phyloP scores from a whole-genome alignment of 352 stramenopile species.

The Elongisporangium anandrum region DNA sequence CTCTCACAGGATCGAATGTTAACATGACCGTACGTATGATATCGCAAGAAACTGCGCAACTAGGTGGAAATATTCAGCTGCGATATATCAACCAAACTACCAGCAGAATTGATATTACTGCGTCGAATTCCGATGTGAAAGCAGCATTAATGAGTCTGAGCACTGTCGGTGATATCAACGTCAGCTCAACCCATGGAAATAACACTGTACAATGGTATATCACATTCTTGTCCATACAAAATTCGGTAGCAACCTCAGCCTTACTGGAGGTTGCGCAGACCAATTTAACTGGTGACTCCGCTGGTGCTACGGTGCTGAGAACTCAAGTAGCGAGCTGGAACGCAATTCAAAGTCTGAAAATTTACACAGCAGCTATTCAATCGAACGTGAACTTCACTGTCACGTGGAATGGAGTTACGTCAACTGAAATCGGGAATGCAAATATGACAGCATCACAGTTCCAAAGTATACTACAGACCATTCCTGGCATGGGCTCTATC shows the following conservation, averaged over 20 bases:
- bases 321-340: slow-evolving; percentile 15
- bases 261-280: slow-evolving; percentile 12
- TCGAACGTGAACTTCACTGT: slow-evolving; percentile 25
- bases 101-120: slow-evolving; percentile 19
- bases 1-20: slow-evolving; percentile 31
- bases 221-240: slow-evolving; percentile 27
- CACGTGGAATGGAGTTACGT: slow-evolving; percentile 28
- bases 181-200: not conserved
- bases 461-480: slow-evolving; percentile 17
- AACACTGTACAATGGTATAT: slow-evolving; percentile 23
- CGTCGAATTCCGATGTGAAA: not conserved
- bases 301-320: slow-evolving; percentile 3
- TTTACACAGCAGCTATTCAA: slow-evolving; percentile 23
- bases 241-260: slow-evolving; percentile 10
- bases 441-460: slow-evolving; percentile 28
- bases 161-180: not conserved
- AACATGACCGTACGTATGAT: slow-evolving; percentile 27
- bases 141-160: not conserved
- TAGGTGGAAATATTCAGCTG: slow-evolving; percentile 42
- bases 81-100: slow-evolving; percentile 25
- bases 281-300: slow-evolving; percentile 17
- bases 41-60: slow-evolving; percentile 23
- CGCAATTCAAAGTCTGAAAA: slow-evolving; percentile 32
- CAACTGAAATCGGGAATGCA: slow-evolving; percentile 13
- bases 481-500: slow-evolving; percentile 24